phyloP scores from a whole-genome alignment of 768 basidiomycete genomes.

The Rhizopogon sp. region DNA sequence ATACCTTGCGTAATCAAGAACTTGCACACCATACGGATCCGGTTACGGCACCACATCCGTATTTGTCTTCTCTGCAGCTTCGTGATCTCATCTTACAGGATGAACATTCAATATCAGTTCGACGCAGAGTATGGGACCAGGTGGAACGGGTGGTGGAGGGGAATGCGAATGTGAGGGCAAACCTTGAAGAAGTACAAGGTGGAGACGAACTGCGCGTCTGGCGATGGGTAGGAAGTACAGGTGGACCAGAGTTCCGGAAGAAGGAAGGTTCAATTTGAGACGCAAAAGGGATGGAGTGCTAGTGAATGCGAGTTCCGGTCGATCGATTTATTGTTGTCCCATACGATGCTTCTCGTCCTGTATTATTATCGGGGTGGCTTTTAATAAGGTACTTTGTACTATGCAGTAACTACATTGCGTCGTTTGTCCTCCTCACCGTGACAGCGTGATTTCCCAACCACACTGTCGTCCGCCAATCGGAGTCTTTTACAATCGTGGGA shows the following conservation, averaged over 20 bases:
- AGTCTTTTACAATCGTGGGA: no score
- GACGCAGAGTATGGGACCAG: conserved; percentile 71
- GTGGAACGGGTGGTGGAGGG: conserved; percentile 85
- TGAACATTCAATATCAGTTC: conserved; percentile 64
- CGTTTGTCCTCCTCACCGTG: not conserved
- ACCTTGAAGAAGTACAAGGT: conserved; percentile 75
- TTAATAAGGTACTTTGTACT: no score
- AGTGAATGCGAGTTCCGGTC: not conserved
- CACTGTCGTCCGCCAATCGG: not conserved
- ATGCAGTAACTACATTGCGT: not conserved
- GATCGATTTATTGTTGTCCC: not conserved
- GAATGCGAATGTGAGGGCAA: conserved; percentile 85
- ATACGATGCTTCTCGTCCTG: not conserved
- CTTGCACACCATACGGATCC: conserved; percentile 80
- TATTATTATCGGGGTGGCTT: not conserved
- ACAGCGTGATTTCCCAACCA: not conserved
- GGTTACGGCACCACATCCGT: conserved; percentile 65
- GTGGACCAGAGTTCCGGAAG: conserved; percentile 29
- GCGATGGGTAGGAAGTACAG: conserved; percentile 76
- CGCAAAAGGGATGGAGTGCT: conserved; percentile 19
- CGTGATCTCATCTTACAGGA: conserved; percentile 82
- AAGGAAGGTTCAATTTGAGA: conserved; percentile 27
- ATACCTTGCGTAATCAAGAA: conserved; percentile 79
- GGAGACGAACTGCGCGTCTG: conserved; percentile 90
- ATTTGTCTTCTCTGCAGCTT: conserved; percentile 80